Percentiles rank a stretch among this genome's conserved stretches.
Conservation (phyloP, 192 early-diverging fungal genomes). For the Coemansia reversa region DNA sequence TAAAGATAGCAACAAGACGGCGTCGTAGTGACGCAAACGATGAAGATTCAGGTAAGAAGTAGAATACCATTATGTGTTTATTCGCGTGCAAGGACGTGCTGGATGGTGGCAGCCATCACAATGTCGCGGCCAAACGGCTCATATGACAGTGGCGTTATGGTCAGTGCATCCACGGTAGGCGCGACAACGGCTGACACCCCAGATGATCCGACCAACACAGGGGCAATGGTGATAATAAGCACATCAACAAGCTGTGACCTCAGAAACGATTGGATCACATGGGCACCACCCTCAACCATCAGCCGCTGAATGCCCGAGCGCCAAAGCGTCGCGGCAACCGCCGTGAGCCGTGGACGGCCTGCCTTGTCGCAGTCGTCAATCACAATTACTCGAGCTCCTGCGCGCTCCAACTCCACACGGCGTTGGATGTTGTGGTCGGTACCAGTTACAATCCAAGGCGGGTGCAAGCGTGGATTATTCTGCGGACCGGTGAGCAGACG, state of each 20-base stretch:
- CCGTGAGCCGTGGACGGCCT: constrained; percentile 12
- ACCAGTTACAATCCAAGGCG: constrained; percentile 62
- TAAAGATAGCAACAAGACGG: too few species aligned
- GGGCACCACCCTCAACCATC: constrained; percentile 91
- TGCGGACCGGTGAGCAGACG: constrained; percentile 54
- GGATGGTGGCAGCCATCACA: constrained; percentile 51
- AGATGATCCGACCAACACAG: constrained; percentile 61
- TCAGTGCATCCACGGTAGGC: not conserved
- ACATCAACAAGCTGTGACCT: constrained; percentile 11
- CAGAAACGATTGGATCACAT: constrained; percentile 69
- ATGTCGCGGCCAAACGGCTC: constrained; percentile 59
- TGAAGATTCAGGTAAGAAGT: too few species aligned
- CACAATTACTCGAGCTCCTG: constrained; percentile 62
- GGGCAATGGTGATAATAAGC: constrained; percentile 70
- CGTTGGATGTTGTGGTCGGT: constrained; percentile 19
- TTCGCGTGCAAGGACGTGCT: not conserved
- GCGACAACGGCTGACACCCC: constrained; percentile 55
- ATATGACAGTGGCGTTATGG: constrained; percentile 27
- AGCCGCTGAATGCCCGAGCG: constrained; percentile 53
- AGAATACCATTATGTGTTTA: too few species aligned
- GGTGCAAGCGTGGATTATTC: constrained; percentile 41
- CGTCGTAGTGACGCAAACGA: too few species aligned
- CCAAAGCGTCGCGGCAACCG: constrained; percentile 21
- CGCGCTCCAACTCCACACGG: constrained; percentile 49
- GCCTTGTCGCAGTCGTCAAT: constrained; percentile 12